Conservation (phyloP, 2,329 filamentous ascomycete species). For the Diaporthe helianthi region DNA sequence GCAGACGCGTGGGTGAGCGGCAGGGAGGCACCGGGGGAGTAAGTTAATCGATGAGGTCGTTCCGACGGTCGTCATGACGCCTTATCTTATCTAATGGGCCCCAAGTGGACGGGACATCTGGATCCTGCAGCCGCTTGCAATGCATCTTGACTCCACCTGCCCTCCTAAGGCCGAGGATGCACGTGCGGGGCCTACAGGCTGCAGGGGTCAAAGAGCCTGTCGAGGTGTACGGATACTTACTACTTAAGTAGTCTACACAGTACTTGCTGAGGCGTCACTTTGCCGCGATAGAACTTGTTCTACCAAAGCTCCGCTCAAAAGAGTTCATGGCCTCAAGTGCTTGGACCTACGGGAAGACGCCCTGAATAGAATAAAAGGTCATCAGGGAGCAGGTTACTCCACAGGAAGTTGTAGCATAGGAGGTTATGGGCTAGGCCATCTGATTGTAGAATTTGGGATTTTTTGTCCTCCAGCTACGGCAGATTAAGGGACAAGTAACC, state of each 20-base stretch:
- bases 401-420: neutral
- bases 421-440: neutral
- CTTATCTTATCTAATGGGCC: slow-evolving; percentile 28
- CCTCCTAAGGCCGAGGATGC: neutral
- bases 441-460: neutral
- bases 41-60: slow-evolving; percentile 9
- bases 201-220: neutral
- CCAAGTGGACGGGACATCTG: neutral
- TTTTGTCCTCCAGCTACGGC: neutral
- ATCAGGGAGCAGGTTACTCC: neutral
- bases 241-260: neutral
- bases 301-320: no score
- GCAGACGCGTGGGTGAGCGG: neutral
- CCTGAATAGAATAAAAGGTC: no score
- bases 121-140: neutral
- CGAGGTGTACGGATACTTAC: no score
- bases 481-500: neutral
- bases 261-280: neutral
- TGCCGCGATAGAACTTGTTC: neutral
- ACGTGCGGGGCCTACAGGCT: neutral
- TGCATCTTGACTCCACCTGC: slow-evolving; percentile 3
- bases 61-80: neutral
- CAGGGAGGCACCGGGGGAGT: neutral
- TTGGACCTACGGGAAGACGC: no score
- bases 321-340: no score